These are phyloP conservation scores for Carallia brachiata DNA, from an alignment of 345 rosid genomes.

Conservation along the genomic window DNA sequence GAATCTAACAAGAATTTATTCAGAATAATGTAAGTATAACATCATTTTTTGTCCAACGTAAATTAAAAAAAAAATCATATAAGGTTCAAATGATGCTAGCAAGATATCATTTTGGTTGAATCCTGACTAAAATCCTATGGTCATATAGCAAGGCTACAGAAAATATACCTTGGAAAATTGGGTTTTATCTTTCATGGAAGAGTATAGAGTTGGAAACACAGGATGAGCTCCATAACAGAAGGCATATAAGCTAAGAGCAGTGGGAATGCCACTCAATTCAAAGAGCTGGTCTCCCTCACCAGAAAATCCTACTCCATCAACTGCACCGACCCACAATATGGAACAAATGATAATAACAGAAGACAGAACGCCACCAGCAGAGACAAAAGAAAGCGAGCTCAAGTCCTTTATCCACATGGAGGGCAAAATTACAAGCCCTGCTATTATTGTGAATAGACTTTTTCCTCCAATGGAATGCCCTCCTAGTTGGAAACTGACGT, in stretches of 20 bases:
- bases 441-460: conserved; percentile 2
- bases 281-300: conserved; percentile 13
- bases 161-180: conserved; percentile 15
- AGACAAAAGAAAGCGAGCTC: conserved; percentile 18
- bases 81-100: too few relatives aligned
- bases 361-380: conserved; percentile 9
- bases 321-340: conserved; percentile 9
- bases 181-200: conserved; percentile 13
- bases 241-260: conserved; percentile 19
- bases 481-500: background rate
- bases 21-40: too few relatives aligned
- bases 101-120: too few relatives aligned
- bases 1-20: too few relatives aligned
- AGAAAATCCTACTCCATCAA: conserved; percentile 19
- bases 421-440: conserved; percentile 17
- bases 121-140: too few relatives aligned
- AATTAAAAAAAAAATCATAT: too few relatives aligned
- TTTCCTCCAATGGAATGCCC: conserved; percentile 11
- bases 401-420: conserved; percentile 20
- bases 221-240: conserved; percentile 19
- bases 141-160: background rate
- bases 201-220: conserved; percentile 12
- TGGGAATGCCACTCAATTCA: conserved; percentile 13
- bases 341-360: conserved; percentile 5
- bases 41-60: too few relatives aligned